Percentiles rank a stretch among this genome's conserved stretches.
phyloP scores from a whole-genome alignment of 805 yeast species.

The Teunomyces panamensis region DNA sequence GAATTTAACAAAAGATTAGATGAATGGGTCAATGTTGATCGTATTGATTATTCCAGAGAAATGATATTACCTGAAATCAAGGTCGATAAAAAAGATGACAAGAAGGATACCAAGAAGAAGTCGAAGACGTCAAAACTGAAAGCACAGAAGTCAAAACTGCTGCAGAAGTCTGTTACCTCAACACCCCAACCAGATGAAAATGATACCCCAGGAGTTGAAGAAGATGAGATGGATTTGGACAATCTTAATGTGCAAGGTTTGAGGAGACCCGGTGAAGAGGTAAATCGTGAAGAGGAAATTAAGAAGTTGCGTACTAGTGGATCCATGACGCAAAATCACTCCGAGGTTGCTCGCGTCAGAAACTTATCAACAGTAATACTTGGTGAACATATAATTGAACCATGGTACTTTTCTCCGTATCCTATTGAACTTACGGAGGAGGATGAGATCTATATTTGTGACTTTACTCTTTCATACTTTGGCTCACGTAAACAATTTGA shows the following conservation, averaged over 20 bases:
- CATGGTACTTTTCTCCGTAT: constrained; percentile 98
- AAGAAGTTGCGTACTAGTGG: constrained; percentile 92
- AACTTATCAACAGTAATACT: constrained; percentile 74
- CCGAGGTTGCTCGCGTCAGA: constrained; percentile 88
- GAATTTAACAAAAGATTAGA: constrained; percentile 95
- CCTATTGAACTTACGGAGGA: constrained; percentile 93
- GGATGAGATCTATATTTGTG: constrained; percentile 87
- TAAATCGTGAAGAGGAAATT: constrained; percentile 87
- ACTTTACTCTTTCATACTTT: constrained; percentile 83
- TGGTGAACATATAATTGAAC: constrained; percentile 91
- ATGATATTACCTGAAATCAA: constrained; percentile 69
- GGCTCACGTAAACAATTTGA: constrained; percentile 90
- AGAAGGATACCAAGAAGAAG: constrained; percentile 31
- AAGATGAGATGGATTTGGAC: constrained; percentile 82
- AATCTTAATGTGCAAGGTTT: constrained; percentile 82
- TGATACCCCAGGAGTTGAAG: constrained; percentile 32
- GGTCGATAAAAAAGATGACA: constrained; percentile 44
- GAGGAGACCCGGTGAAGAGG: constrained; percentile 61
- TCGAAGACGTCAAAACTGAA: constrained; percentile 23
- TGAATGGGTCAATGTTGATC: constrained; percentile 80
- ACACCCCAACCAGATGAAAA: constrained; percentile 27
- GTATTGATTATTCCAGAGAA: constrained; percentile 70
- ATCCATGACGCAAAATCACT: constrained; percentile 87
- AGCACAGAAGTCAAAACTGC: constrained; percentile 18
- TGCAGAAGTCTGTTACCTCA: constrained; percentile 12